These are phyloP conservation scores for Waltergamsia citrina DNA, from an alignment of 2,329 filamentous ascomycete species.

Conservation along the genomic window DNA sequence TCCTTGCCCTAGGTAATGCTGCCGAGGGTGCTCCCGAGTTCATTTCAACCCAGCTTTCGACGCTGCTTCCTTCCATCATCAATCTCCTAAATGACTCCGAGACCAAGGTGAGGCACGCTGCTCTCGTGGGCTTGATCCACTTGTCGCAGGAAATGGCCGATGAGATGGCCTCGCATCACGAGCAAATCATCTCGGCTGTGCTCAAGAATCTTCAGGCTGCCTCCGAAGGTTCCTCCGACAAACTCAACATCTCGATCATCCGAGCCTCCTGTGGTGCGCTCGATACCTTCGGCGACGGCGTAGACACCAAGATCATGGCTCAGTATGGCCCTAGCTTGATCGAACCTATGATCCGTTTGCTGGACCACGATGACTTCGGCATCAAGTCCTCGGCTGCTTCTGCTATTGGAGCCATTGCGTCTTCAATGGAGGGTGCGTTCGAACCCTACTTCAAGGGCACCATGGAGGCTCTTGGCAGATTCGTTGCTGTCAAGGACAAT, in stretches of 20 bases:
- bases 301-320: slow-evolving; percentile 66
- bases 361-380: slow-evolving; percentile 76
- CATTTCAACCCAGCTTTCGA: slow-evolving; percentile 82
- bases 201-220: slow-evolving; percentile 85
- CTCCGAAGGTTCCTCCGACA: slow-evolving; percentile 55
- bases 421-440: slow-evolving; percentile 74
- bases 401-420: slow-evolving; percentile 83
- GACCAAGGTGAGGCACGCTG: slow-evolving; percentile 73
- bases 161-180: slow-evolving; percentile 78
- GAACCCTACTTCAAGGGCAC: slow-evolving; percentile 84
- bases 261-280: slow-evolving; percentile 84
- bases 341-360: slow-evolving; percentile 72
- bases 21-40: slow-evolving; percentile 97
- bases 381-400: slow-evolving; percentile 85
- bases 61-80: slow-evolving; percentile 77
- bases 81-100: slow-evolving; percentile 79
- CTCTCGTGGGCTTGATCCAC: slow-evolving; percentile 78
- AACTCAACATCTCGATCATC: slow-evolving; percentile 76
- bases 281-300: slow-evolving; percentile 84
- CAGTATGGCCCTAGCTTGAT: slow-evolving; percentile 77
- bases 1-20: slow-evolving; percentile 84
- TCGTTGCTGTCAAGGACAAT: slow-evolving; percentile 76
- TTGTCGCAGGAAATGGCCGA: slow-evolving; percentile 90
- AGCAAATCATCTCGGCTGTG: slow-evolving; percentile 72
- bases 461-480: slow-evolving; percentile 81